A percentile compares a stretch with the other conserved stretches of the same genome.
These are phyloP conservation scores for Microcyclosporella mali DNA, from an alignment of 2,329 filamentous ascomycete genomes.

Conservation along the genomic window DNA sequence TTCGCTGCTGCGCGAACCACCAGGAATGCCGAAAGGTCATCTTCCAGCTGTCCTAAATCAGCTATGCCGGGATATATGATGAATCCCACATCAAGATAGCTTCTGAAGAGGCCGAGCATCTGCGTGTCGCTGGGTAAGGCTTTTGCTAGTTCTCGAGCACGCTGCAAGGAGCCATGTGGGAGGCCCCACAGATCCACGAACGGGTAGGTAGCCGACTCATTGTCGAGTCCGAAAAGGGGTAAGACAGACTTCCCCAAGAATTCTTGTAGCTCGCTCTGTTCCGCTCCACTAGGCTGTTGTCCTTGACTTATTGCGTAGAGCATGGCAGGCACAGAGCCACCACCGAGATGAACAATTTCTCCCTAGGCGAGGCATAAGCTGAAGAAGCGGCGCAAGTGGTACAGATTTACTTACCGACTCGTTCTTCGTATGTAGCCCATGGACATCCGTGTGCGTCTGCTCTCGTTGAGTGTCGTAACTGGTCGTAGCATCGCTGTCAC, in stretches of 20 bases:
- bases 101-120: conserved; percentile 52
- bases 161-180: conserved; percentile 52
- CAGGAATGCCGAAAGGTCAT: conserved; percentile 49
- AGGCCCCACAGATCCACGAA: conserved; percentile 60
- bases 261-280: conserved; percentile 50
- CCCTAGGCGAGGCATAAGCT: conserved; percentile 39
- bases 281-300: conserved; percentile 28
- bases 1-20: conserved; percentile 44
- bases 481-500: conserved; percentile 15
- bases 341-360: conserved; percentile 56
- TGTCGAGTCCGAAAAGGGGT: conserved; percentile 57
- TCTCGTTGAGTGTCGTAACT: conserved; percentile 10
- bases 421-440: conserved; percentile 57
- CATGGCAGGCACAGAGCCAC: conserved; percentile 56
- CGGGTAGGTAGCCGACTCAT: conserved; percentile 59
- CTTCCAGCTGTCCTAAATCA: conserved; percentile 50
- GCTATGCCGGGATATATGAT: conserved; percentile 57
- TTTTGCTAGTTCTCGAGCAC: conserved; percentile 53
- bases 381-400: neutral
- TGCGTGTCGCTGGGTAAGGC: conserved; percentile 54
- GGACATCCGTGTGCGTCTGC: conserved; percentile 39
- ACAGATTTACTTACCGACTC: conserved; percentile 29
- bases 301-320: conserved; percentile 47
- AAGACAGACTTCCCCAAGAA: conserved; percentile 56
- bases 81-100: conserved; percentile 53